Evolutionary conservation across 306 rosid genomes (phyloP).

Genomic region (Sicyos baderoa): DNA sequence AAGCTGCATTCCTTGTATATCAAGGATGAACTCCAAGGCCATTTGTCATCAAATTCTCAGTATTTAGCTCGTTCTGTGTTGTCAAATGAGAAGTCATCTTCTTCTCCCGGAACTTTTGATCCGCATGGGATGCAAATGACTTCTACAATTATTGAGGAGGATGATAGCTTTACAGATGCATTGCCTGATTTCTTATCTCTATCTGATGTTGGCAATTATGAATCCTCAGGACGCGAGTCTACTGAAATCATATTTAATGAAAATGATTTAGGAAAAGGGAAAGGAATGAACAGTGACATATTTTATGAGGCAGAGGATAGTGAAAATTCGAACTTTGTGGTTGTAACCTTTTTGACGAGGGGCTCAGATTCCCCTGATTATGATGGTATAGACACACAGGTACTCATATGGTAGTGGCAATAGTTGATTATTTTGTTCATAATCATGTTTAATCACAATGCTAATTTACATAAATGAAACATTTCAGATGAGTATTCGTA

Average conservation of each 20-base stretch:
- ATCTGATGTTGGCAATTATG: conserved; percentile 40
- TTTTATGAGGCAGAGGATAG: conserved; percentile 71
- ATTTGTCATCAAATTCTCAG: conserved; percentile 42
- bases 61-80: conserved; percentile 87
- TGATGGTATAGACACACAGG: conserved; percentile 92
- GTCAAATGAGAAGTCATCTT: conserved; percentile 34
- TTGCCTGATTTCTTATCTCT: conserved; percentile 69
- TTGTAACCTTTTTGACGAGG: conserved; percentile 55
- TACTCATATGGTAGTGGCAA: conserved; percentile 22
- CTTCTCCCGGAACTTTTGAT: conserved; percentile 33
- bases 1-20: conserved; percentile 81
- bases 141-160: conserved; percentile 45
- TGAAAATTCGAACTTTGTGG: conserved; percentile 62
- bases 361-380: conserved; percentile 66
- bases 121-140: conserved; percentile 41
- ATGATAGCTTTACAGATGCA: conserved; percentile 79
- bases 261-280: conserved; percentile 43
- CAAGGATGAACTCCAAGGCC: conserved; percentile 87
- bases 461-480: conserved; percentile 26
- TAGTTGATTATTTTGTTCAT: background rate
- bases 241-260: conserved; percentile 46
- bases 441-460: conserved; percentile 13
- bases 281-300: conserved; percentile 42
- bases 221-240: conserved; percentile 40
- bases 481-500: conserved; percentile 74